phyloP scores from a whole-genome alignment of 805 yeast species.

The Schizosaccharomyces octosporus region DNA sequence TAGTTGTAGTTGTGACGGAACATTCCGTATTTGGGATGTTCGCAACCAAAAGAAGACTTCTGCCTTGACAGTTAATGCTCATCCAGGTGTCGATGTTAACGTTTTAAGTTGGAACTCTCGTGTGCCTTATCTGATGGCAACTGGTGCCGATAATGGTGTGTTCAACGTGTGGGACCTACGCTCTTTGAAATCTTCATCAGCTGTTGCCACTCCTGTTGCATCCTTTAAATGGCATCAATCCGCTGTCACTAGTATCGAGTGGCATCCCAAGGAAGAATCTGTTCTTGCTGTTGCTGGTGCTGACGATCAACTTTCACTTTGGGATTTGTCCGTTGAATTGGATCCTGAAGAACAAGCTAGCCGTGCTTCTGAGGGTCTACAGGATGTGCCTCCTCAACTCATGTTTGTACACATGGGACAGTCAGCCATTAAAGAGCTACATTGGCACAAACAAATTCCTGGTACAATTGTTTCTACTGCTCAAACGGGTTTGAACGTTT shows the following conservation, averaged over 20 bases:
- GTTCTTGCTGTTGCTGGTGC: slow-evolving; percentile 88
- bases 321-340: slow-evolving; percentile 97
- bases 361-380: slow-evolving; percentile 37
- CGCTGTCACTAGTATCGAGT: slow-evolving; percentile 76
- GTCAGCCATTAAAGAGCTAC: slow-evolving; percentile 85
- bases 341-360: slow-evolving; percentile 89
- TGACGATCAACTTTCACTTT: slow-evolving; percentile 85
- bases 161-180: slow-evolving; percentile 98
- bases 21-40: slow-evolving; percentile 86
- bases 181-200: slow-evolving; percentile 34
- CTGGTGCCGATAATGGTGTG: slow-evolving; percentile 90
- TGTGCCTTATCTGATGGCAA: slow-evolving; percentile 65
- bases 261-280: slow-evolving; percentile 87
- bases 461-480: slow-evolving; percentile 90
- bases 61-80: slow-evolving; percentile 61
- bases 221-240: slow-evolving; percentile 85
- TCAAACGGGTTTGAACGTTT: slow-evolving; percentile 74
- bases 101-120: slow-evolving; percentile 89
- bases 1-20: slow-evolving; percentile 81
- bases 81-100: slow-evolving; percentile 52
- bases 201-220: slow-evolving; percentile 61
- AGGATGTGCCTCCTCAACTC: slow-evolving; percentile 83
- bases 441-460: slow-evolving; percentile 94
- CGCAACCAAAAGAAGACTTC: slow-evolving; percentile 71
- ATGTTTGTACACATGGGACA: slow-evolving; percentile 89